These are phyloP conservation scores for Drechslerella dactyloides DNA, from an alignment of 2,329 filamentous ascomycete species.

Conservation along the genomic window DNA sequence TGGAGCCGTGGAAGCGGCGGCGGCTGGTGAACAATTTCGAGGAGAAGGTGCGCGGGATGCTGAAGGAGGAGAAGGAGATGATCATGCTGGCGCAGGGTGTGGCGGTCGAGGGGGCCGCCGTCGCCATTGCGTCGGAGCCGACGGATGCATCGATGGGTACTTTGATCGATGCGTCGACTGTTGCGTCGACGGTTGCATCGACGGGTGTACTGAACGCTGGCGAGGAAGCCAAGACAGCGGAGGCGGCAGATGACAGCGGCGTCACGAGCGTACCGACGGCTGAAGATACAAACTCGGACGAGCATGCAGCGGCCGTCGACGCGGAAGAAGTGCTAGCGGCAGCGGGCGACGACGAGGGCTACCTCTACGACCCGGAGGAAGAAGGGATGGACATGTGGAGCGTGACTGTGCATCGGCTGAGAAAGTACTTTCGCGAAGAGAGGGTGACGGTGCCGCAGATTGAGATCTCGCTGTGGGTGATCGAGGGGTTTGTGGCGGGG, in stretches of 20 bases:
- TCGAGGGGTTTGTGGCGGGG: slow-evolving; percentile 49
- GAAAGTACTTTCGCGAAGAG: slow-evolving; percentile 47
- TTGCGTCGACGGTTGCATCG: too few relatives aligned
- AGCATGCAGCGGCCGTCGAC: background rate
- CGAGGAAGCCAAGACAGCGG: too few relatives aligned
- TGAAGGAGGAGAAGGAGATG: slow-evolving; percentile 71
- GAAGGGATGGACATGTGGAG: slow-evolving; percentile 14
- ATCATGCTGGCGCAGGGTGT: slow-evolving; percentile 62
- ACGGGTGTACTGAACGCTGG: slow-evolving; percentile 56
- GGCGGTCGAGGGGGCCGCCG: slow-evolving; percentile 59
- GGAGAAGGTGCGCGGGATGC: slow-evolving; percentile 72
- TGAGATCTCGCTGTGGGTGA: slow-evolving; percentile 48
- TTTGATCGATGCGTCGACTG: slow-evolving; percentile 63
- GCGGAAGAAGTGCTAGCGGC: background rate
- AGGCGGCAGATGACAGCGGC: slow-evolving; percentile 1
- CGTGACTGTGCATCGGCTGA: slow-evolving; percentile 19
- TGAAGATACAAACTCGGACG: background rate
- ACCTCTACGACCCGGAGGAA: slow-evolving; percentile 11
- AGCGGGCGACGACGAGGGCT: background rate
- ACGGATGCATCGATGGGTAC: slow-evolving; percentile 60
- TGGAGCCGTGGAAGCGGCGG: slow-evolving; percentile 88
- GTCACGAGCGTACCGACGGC: slow-evolving; percentile 6
- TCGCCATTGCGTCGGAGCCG: slow-evolving; percentile 59
- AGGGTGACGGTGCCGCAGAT: slow-evolving; percentile 43
- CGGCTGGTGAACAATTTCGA: slow-evolving; percentile 83